These are phyloP conservation scores for Globisporangium abappressorium DNA, from an alignment of 352 stramenopile genomes.

Conservation along the genomic window DNA sequence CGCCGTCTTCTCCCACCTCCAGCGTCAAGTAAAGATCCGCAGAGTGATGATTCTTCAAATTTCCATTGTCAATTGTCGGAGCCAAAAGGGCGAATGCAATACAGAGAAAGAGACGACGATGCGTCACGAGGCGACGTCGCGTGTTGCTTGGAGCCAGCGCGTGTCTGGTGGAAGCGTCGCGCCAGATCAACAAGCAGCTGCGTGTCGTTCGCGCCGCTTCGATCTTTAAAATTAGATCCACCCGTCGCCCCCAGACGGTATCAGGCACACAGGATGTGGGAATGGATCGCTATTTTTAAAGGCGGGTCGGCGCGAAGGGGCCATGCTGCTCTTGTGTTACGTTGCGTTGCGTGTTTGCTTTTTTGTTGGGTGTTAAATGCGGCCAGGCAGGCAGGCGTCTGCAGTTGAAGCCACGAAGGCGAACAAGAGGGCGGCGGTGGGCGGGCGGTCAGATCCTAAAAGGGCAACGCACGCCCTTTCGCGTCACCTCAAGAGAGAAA, in stretches of 20 bases:
- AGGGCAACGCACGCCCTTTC: constrained; percentile 7
- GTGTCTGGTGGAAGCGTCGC: neutral
- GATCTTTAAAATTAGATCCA: neutral
- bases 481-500: neutral
- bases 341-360: neutral
- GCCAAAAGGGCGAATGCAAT: neutral
- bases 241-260: neutral
- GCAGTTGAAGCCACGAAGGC: neutral
- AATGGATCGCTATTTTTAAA: neutral
- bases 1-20: neutral
- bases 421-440: neutral
- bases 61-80: neutral
- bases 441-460: neutral
- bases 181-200: neutral
- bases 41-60: neutral
- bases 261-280: neutral
- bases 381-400: too few species aligned
- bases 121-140: neutral
- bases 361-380: neutral
- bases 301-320: neutral
- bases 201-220: neutral
- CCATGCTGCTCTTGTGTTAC: neutral
- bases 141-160: neutral
- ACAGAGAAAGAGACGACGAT: neutral
- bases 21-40: neutral